Evolutionary conservation across 495 filamentous ascomycete genomes (phyloP), one percentile per base, ranked within the genome.

Genomic region (Talaromyces proteolyticus): DNA sequence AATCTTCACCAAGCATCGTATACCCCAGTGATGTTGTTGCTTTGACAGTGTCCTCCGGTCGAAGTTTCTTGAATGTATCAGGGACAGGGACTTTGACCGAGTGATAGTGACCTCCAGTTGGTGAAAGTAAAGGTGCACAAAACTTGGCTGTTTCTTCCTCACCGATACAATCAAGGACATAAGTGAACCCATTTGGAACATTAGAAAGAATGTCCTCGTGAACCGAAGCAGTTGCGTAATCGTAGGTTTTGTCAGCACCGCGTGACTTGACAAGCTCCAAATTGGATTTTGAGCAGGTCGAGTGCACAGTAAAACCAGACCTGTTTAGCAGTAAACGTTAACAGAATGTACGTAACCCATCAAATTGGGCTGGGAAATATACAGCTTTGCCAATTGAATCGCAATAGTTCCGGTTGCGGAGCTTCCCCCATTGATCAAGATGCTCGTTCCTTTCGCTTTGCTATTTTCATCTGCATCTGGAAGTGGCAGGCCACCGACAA

Each of bases 361-460:
- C 29, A 2, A 34, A 34, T 10, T 8, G 29, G 29, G 29, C 8
- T 2, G 14, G 29, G 29, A 29, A 19, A 58, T 64, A 47, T 56
- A 63, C 56, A 70, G 56, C 38, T 62, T 70, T n/a, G 74, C 73
- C 23, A 68, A 62, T 51, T 81, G 77, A 7, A 77, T 73, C 7
- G 74, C 75, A 29, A 78, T 58, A 23, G 70, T 72, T 4, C 74
- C 77, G 5, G 76, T 79, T 7, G 65, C 57, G 1, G 70, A 67
- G 21, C 61, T 65, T 18, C 67, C 70, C 16, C 77, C 77, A 63
- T 76, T 78, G 16, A 80, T 61, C 44, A 80, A 54, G 18, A 79
- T 21, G 14, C 21, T 19, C 18, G 24, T 17, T 3, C 37, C 29
- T 29, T 58, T 50, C 44, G 50, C 49, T 5, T 47, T 59, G 1